Percentiles rank a stretch among this genome's conserved stretches.
phyloP scores from a whole-genome alignment of 768 basidiomycete species.

The Leccinum pellstonianum region DNA sequence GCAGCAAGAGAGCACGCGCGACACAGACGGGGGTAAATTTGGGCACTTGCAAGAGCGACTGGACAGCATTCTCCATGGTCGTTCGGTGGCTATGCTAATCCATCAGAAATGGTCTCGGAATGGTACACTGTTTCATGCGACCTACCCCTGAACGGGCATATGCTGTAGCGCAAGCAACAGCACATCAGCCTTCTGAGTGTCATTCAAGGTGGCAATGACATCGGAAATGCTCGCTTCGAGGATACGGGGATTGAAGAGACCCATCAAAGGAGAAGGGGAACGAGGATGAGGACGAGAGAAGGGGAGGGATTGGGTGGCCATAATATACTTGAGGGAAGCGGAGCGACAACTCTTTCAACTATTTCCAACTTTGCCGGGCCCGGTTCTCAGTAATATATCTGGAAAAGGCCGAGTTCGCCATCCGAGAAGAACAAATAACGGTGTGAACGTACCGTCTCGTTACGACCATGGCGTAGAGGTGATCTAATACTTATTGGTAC shows the following conservation, averaged over 20 bases:
- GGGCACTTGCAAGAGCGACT: slow-evolving; percentile 62
- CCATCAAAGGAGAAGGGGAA: slow-evolving; percentile 36
- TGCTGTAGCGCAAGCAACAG: slow-evolving; percentile 81
- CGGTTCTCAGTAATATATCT: slow-evolving; percentile 1
- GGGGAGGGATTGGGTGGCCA: not conserved
- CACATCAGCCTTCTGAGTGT: slow-evolving; percentile 68
- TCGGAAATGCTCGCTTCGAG: slow-evolving; percentile 76
- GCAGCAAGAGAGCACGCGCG: slow-evolving; percentile 60
- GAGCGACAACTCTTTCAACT: slow-evolving; percentile 9
- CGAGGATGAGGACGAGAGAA: not conserved
- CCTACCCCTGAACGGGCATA: slow-evolving; percentile 68
- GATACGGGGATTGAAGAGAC: slow-evolving; percentile 73
- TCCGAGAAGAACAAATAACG: not conserved
- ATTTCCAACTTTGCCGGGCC: slow-evolving; percentile 11
- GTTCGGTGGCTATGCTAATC: slow-evolving; percentile 44
- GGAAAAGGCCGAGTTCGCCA: not conserved
- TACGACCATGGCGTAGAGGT: not conserved
- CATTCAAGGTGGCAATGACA: slow-evolving; percentile 53
- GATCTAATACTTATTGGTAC: not conserved
- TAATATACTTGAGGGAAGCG: slow-evolving; percentile 5
- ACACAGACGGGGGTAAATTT: slow-evolving; percentile 50
- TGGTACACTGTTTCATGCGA: slow-evolving; percentile 5
- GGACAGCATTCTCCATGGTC: slow-evolving; percentile 71
- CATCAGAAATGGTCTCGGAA: slow-evolving; percentile 7
- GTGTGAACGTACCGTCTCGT: not conserved